These are phyloP conservation scores for Helminthosporium solani DNA, from an alignment of 2,329 filamentous ascomycete genomes.

Conservation along the genomic window DNA sequence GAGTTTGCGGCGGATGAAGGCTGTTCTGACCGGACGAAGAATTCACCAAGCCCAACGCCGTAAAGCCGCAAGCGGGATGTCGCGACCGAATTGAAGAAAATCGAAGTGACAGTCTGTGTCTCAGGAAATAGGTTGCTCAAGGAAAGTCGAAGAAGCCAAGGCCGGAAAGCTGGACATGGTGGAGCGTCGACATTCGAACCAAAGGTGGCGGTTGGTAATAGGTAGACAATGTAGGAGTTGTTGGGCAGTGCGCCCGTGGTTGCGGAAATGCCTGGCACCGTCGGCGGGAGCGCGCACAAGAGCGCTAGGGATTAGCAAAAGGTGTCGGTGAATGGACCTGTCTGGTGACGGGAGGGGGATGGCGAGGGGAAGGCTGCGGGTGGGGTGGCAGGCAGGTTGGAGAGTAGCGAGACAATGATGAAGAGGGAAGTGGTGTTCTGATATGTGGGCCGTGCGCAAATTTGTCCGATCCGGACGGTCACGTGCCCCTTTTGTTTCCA, in stretches of 20 bases:
- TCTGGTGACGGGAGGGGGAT: slow-evolving; percentile 8
- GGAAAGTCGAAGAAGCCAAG: slow-evolving; percentile 51
- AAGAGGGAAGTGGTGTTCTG: slow-evolving; percentile 16
- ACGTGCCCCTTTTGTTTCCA: not conserved
- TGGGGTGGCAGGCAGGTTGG: slow-evolving; percentile 14
- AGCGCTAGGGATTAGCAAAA: not conserved
- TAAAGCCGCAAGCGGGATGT: slow-evolving; percentile 24
- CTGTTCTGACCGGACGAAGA: slow-evolving; percentile 4
- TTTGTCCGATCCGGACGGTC: slow-evolving; percentile 17
- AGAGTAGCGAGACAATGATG: slow-evolving; percentile 12
- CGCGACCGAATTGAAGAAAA: slow-evolving; percentile 32
- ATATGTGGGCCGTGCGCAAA: slow-evolving; percentile 5
- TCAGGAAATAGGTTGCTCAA: slow-evolving; percentile 54
- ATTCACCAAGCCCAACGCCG: slow-evolving; percentile 26
- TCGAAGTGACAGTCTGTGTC: slow-evolving; percentile 31
- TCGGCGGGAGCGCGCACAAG: slow-evolving; percentile 15
- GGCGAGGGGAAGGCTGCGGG: slow-evolving; percentile 17
- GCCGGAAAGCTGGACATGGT: slow-evolving; percentile 53
- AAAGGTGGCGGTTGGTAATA: slow-evolving; percentile 4
- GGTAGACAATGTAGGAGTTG: slow-evolving; percentile 1
- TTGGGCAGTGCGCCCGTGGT: slow-evolving; percentile 13
- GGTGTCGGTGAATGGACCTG: slow-evolving; percentile 6
- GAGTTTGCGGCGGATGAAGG: not conserved
- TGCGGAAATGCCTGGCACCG: slow-evolving; percentile 12
- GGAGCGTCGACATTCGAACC: slow-evolving; percentile 48